Conservation (phyloP, 2,329 filamentous ascomycete genomes). For the Cytospora schulzeri region DNA sequence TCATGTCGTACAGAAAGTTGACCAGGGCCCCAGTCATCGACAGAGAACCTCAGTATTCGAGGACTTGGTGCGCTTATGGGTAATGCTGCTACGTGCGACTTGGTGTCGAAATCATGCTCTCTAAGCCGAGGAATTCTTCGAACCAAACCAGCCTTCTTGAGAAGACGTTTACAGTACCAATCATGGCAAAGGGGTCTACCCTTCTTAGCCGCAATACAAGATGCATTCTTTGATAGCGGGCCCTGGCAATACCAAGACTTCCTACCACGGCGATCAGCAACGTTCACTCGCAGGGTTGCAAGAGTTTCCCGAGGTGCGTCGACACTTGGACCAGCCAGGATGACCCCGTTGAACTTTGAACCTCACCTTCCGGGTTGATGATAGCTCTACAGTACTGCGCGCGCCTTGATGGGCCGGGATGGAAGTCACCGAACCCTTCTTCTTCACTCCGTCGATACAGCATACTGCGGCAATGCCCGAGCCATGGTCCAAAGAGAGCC, state of each 20-base stretch:
- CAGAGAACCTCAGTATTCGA: slow-evolving; percentile 11
- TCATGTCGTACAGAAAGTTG: slow-evolving; percentile 25
- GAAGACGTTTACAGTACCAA: not conserved
- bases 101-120: not conserved
- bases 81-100: not conserved
- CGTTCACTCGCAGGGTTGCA: slow-evolving; percentile 22
- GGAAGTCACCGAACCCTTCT: slow-evolving; percentile 13
- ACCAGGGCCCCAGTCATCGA: slow-evolving; percentile 12
- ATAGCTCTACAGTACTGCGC: slow-evolving; percentile 10
- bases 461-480: slow-evolving; percentile 4
- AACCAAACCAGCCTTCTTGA: not conserved
- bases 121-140: not conserved
- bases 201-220: not conserved
- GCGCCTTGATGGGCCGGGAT: slow-evolving; percentile 11
- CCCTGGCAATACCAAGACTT: slow-evolving; percentile 14
- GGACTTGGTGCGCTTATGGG: not conserved
- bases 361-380: slow-evolving; percentile 17
- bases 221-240: not conserved
- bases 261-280: slow-evolving; percentile 18
- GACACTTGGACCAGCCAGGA: slow-evolving; percentile 12
- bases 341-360: slow-evolving; percentile 15
- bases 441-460: slow-evolving; percentile 6
- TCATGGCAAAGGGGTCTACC: not conserved
- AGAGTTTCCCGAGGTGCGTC: slow-evolving; percentile 26
- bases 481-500: not conserved